A percentile compares a stretch with the other conserved stretches of the same genome.
These are phyloP conservation scores for Eucalyptus erythrocorys DNA, from an alignment of 345 rosid genomes.

Conservation along the genomic window DNA sequence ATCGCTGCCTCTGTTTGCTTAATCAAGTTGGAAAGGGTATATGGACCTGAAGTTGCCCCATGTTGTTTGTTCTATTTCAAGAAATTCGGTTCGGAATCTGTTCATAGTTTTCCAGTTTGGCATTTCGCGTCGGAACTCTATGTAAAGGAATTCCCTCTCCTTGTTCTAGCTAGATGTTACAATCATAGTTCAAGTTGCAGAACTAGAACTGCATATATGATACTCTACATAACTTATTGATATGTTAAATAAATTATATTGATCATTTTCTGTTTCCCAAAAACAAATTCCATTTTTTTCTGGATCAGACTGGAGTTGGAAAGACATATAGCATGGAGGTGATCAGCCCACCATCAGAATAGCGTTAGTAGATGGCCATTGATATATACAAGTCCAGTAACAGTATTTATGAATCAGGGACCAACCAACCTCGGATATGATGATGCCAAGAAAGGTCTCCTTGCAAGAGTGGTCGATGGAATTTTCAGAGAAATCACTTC, in stretches of 20 bases:
- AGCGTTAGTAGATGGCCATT: background rate
- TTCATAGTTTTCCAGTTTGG: background rate
- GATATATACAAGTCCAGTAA: background rate
- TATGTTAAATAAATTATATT: background rate
- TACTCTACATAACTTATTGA: background rate
- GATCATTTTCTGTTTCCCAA: background rate
- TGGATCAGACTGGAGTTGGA: conserved; percentile 81
- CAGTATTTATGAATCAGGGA: conserved; percentile 26
- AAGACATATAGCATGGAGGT: conserved; percentile 92
- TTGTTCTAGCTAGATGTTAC: background rate
- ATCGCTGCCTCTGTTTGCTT: background rate
- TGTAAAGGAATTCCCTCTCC: background rate
- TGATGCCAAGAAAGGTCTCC: conserved; percentile 57
- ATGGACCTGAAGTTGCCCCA: background rate
- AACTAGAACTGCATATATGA: background rate
- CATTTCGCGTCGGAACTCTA: background rate
- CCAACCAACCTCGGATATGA: conserved; percentile 34
- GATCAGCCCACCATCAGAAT: background rate
- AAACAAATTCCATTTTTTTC: background rate
- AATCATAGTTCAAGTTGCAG: background rate
- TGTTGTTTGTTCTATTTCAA: background rate
- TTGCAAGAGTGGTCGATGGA: conserved; percentile 65
- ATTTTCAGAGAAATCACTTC: conserved; percentile 41
- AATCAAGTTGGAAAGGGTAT: background rate
- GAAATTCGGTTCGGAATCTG: background rate